Percentiles rank a stretch among this genome's conserved stretches.
Evolutionary conservation across 345 rosid genomes (phyloP).

Genomic region (Sonneratia caseolaris): DNA sequence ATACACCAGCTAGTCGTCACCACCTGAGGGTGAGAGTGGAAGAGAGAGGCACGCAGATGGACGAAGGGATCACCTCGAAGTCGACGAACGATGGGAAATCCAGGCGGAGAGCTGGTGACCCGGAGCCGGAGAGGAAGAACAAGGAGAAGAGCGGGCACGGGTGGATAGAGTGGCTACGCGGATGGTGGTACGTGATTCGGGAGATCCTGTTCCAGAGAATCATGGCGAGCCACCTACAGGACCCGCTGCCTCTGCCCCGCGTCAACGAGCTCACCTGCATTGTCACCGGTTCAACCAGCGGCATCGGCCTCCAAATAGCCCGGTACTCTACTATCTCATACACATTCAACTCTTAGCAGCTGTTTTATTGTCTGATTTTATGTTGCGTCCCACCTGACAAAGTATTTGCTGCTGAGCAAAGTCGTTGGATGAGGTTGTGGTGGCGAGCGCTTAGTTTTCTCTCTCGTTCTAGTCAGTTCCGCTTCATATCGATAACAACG

Average conservation of each 20-base stretch:
- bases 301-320: conserved; percentile 87
- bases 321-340: conserved; percentile 23
- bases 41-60: background rate
- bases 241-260: conserved; percentile 80
- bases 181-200: conserved; percentile 57
- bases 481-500: background rate
- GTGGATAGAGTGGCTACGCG: conserved; percentile 94
- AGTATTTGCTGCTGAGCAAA: background rate
- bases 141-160: conserved; percentile 60
- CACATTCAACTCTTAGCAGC: too few species aligned
- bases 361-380: too few species aligned
- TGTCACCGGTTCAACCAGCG: conserved; percentile 96
- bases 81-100: background rate
- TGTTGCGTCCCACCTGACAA: too few species aligned
- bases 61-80: background rate
- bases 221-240: conserved; percentile 62
- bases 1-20: too few species aligned
- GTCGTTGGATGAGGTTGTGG: background rate
- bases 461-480: background rate
- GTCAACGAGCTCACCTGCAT: conserved; percentile 65
- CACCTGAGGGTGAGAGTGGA: too few species aligned
- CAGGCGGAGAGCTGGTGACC: background rate
- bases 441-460: background rate
- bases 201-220: conserved; percentile 89
- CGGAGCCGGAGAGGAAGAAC: conserved; percentile 3